Base-by-base conservation (phyloP, 1,284 basidiomycete species). In the Ustilago shanxiensis region DNA sequence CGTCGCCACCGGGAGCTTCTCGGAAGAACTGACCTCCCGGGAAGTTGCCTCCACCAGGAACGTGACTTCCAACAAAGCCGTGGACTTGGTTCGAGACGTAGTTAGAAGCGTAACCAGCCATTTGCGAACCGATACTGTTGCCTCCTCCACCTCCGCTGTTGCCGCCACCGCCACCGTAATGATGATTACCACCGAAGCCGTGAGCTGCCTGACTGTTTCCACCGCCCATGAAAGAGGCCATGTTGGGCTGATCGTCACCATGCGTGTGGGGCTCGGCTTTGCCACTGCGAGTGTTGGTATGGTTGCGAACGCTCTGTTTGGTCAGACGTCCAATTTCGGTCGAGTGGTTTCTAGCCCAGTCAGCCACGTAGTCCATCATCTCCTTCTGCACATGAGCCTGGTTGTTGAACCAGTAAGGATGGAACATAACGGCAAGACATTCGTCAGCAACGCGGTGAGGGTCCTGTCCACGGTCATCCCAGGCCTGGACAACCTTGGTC, bases 401-500 rank as follows among this genome's bases (percentile, higher is more conserved):
- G 16, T 63, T 41, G 45, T 67, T 72, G 65, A 72, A 77, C 79
- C 79, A 83, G 72, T 79, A 80, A 9, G 82, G 82, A 53, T 83
- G 82, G 74, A 82, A 82, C 75, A 82, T 77, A 60, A 67, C 63
- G 11, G 80, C 82, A 14, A 83, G 66, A 33, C 80, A 81, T 60
- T 80, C 80, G 56, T 83, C 82, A 2, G 80, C 81, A 13, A 79
- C 66, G 5, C 55, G 79, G 3, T 58, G 47, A 16, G 80, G 57
- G 37, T 80, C 70, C 35, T 62, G 26, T 35, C 44, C 68, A 14
- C 54, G 56, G 53, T 81, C 80, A 49, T 90, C 83, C 95, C 95
- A 97, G 1, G 94, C 94, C 80, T 91, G 92, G 50, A 92, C 91
- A 18, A 97, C 89, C 41, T 89, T 84, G 69, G 89, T 89, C 65